A percentile compares a stretch with the other conserved stretches of the same genome.
These are phyloP conservation scores for Vigna hirtella DNA, from an alignment of 306 rosid species.

Conservation along the genomic window DNA sequence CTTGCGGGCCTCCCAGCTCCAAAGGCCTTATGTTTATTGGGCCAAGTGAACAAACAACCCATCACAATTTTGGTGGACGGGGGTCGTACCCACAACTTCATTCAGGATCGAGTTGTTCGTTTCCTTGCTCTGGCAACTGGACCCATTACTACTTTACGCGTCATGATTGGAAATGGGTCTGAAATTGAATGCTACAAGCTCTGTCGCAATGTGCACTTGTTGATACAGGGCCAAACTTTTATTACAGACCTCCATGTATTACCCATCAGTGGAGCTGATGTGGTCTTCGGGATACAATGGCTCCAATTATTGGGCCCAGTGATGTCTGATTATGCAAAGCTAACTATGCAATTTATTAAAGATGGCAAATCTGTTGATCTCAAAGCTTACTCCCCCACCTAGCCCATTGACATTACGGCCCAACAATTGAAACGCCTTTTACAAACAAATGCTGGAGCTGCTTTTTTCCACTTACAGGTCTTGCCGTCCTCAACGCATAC, in stretches of 20 bases:
- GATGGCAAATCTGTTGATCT: not conserved
- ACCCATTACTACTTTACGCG: no score
- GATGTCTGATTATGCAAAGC: not conserved
- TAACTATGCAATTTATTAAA: not conserved
- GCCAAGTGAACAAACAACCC: no score
- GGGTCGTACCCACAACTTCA: no score
- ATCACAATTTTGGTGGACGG: no score
- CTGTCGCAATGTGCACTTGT: not conserved
- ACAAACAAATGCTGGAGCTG: no score
- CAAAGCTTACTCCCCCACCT: not conserved
- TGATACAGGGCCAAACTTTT: not conserved
- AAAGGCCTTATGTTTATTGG: no score
- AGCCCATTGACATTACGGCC: not conserved
- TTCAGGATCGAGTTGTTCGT: no score
- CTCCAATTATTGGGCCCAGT: not conserved
- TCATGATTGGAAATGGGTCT: not conserved
- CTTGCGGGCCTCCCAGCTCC: no score
- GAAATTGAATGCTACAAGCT: not conserved
- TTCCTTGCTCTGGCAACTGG: no score
- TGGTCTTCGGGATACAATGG: not conserved
- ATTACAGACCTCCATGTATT: no score
- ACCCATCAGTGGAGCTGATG: not conserved
- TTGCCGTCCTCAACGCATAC: no score
- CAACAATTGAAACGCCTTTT: not conserved
- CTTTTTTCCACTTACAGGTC: no score